A percentile compares a stretch with the other conserved stretches of the same genome.
These are phyloP conservation scores for Blastocrithidia nonstop DNA, from an alignment of 208 protist species.

Conservation along the genomic window DNA sequence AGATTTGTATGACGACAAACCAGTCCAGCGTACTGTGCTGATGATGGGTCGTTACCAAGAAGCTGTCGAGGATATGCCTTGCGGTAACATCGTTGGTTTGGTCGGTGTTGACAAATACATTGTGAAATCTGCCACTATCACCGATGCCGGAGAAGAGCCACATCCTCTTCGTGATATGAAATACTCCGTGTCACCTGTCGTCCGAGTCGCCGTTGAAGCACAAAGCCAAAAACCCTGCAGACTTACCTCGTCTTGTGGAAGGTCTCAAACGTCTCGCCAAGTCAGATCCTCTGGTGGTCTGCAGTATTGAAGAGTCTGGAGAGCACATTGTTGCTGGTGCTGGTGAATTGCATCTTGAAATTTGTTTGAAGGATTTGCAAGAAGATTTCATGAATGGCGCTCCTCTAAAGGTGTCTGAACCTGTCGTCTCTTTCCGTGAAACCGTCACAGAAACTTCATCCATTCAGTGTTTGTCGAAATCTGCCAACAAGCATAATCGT, in stretches of 20 bases:
- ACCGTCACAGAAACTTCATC: conserved; percentile 89
- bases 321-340: conserved; percentile 99
- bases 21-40: conserved; percentile 49
- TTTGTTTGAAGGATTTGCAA: conserved; percentile 98
- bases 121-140: conserved; percentile 97
- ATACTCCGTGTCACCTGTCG: conserved; percentile 97
- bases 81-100: conserved; percentile 97
- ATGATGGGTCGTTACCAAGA: conserved; percentile 91
- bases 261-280: conserved; percentile 96
- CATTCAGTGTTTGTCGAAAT: conserved; percentile 87
- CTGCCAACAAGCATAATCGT: conserved; percentile 99
- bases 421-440: conserved; percentile 98
- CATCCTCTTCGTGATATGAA: conserved; percentile 92
- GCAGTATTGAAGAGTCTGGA: conserved; percentile 92
- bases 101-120: conserved; percentile 99
- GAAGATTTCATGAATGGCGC: conserved; percentile 94
- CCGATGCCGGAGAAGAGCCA: conserved; percentile 55
- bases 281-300: conserved; percentile 92
- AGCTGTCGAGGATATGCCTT: conserved; percentile 93
- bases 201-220: conserved; percentile 96
- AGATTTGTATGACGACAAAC: conserved; percentile 77
- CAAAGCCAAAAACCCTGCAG: conserved; percentile 94
- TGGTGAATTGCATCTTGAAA: conserved; percentile 99
- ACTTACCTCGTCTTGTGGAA: conserved; percentile 96
- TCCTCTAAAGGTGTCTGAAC: conserved; percentile 90